A percentile compares a stretch with the other conserved stretches of the same genome.
phyloP scores from a whole-genome alignment of 495 filamentous ascomycete genomes.

The Neurospora africana region DNA sequence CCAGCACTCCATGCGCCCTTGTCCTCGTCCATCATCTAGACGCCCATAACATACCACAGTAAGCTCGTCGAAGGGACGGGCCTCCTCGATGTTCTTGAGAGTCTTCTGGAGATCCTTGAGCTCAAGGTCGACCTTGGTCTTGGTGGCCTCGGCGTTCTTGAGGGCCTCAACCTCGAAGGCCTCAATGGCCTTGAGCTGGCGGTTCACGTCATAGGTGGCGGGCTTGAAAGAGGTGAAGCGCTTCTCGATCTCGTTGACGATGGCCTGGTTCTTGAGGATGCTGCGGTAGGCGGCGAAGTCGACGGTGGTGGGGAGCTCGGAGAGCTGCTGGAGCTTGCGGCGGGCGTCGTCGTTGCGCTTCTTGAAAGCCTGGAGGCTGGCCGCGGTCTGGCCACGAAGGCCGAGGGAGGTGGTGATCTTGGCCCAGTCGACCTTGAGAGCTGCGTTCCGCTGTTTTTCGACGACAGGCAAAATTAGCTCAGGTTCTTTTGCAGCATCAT shows the following conservation, averaged over 20 bases:
- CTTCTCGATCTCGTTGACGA: conserved; percentile 94
- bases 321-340: conserved; percentile 73
- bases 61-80: conserved; percentile 91
- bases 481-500: conserved; percentile 12
- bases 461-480: conserved; percentile 38
- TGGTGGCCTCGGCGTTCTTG: conserved; percentile 92
- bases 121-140: conserved; percentile 87
- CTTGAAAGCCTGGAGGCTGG: conserved; percentile 91
- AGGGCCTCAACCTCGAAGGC: conserved; percentile 94
- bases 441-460: conserved; percentile 76
- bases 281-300: conserved; percentile 91
- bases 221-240: conserved; percentile 85
- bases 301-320: conserved; percentile 67
- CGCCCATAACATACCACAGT: conserved; percentile 65
- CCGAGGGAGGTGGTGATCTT: conserved; percentile 85
- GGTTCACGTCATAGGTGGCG: conserved; percentile 72
- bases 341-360: conserved; percentile 98
- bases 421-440: conserved; percentile 98
- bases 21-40: neutral
- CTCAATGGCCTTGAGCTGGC: conserved; percentile 96
- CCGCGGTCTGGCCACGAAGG: conserved; percentile 85
- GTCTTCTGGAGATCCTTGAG: conserved; percentile 85
- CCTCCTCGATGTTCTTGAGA: conserved; percentile 91
- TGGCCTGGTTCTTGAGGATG: conserved; percentile 83
- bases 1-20: neutral